A percentile compares a stretch with the other conserved stretches of the same genome.
phyloP scores from a whole-genome alignment of 2,329 filamentous ascomycete genomes.

The Daldinia sp. region DNA sequence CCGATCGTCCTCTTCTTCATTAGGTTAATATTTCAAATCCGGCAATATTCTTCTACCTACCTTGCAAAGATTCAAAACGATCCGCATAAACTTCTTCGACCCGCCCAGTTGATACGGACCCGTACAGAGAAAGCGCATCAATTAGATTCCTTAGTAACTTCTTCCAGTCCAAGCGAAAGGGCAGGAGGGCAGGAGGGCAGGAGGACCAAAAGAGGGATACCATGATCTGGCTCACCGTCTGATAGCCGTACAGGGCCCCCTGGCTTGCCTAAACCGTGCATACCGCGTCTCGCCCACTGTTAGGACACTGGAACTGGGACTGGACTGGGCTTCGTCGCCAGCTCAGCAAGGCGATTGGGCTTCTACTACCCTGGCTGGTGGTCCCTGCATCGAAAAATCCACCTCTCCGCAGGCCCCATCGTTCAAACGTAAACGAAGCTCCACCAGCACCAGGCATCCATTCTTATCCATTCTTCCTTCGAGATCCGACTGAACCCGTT shows the following conservation, averaged over 20 bases:
- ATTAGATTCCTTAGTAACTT: neutral
- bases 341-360: neutral
- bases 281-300: slow-evolving; percentile 2
- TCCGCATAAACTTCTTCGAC: neutral
- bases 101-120: neutral
- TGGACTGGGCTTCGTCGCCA: neutral
- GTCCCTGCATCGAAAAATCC: slow-evolving; percentile 8
- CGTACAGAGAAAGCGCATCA: neutral
- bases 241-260: neutral
- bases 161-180: neutral
- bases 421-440: neutral
- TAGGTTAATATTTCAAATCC: neutral
- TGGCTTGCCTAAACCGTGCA: neutral
- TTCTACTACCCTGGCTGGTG: neutral
- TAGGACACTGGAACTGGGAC: neutral
- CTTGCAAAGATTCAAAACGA: neutral
- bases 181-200: no score
- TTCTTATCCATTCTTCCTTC: neutral
- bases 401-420: slow-evolving; percentile 5
- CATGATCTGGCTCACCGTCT: slow-evolving; percentile 3
- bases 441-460: neutral
- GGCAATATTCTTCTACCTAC: neutral
- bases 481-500: neutral
- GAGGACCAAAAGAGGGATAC: no score
- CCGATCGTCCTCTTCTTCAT: neutral